Conservation (phyloP, 176 grass and related monocot genomes). For the Carex kokanica region DNA sequence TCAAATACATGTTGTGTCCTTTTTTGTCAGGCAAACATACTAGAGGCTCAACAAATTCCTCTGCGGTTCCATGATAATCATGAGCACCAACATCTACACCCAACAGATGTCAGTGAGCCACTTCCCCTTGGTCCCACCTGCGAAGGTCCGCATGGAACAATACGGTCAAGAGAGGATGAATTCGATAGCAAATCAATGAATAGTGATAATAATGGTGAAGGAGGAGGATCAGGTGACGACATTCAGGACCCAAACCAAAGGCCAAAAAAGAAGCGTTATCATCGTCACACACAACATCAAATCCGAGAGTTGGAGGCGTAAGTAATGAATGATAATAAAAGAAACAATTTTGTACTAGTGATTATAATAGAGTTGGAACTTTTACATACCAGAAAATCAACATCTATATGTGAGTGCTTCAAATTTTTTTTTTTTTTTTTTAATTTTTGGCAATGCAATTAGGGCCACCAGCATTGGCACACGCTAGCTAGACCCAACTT, state of each 20-base stretch:
- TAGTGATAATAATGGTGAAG: constrained; percentile 60
- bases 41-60: constrained; percentile 50
- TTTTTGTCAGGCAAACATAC: constrained; percentile 30
- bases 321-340: constrained; percentile 2
- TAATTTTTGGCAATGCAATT: neutral
- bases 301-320: constrained; percentile 83
- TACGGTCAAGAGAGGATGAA: constrained; percentile 35
- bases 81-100: constrained; percentile 37
- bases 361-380: neutral
- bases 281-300: constrained; percentile 95
- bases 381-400: too few relatives aligned
- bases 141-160: constrained; percentile 36
- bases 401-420: too few relatives aligned
- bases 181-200: constrained; percentile 74
- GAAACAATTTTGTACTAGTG: neutral
- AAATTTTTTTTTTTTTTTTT: neutral
- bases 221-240: constrained; percentile 32
- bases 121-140: constrained; percentile 16
- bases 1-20: neutral
- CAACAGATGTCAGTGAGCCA: constrained; percentile 22
- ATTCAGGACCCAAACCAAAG: constrained; percentile 60
- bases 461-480: neutral
- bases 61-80: constrained; percentile 31
- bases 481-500: neutral
- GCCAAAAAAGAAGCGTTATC: constrained; percentile 88